Percentiles rank a stretch among this genome's conserved stretches.
Evolutionary conservation across 176 grass and related monocot genomes (phyloP).

Genomic region (Carex cristatella): DNA sequence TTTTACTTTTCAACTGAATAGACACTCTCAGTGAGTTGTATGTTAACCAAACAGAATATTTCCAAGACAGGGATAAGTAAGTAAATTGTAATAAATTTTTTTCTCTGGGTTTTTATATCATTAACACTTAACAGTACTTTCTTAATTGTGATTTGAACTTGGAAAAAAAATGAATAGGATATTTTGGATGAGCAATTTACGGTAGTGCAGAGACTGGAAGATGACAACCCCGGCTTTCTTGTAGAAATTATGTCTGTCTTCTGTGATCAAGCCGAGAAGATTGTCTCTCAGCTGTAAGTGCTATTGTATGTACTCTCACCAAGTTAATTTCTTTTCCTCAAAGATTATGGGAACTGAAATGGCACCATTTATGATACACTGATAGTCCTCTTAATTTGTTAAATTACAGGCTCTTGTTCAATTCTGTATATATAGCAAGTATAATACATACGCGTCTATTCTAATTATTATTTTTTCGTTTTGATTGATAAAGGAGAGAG

Average conservation of each 20-base stretch:
- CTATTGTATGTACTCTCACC: slow-evolving; percentile 31
- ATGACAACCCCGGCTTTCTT: slow-evolving; percentile 47
- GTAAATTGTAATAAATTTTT: not conserved
- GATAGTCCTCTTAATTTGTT: not conserved
- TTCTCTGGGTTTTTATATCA: not conserved
- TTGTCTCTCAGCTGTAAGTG: slow-evolving; percentile 37
- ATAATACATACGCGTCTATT: not conserved
- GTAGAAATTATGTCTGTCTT: slow-evolving; percentile 58
- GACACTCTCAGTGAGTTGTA: no score
- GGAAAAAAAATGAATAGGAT: slow-evolving; percentile 32
- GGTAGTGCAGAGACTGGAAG: slow-evolving; percentile 66
- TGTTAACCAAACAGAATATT: no score
- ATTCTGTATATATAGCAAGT: not conserved
- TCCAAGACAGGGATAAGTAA: no score
- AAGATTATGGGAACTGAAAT: not conserved
- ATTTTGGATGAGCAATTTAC: slow-evolving; percentile 66
- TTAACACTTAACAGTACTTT: not conserved
- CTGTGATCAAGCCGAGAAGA: slow-evolving; percentile 52
- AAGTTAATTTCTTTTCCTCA: not conserved
- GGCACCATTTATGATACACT: not conserved
- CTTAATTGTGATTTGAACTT: not conserved
- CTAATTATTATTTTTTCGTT: not conserved
- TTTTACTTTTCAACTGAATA: no score
- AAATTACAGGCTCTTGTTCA: not conserved
- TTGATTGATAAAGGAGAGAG: slow-evolving; percentile 41